Evolutionary conservation across 768 basidiomycete genomes (phyloP).

Genomic region (Mycena rebaudengoi): DNA sequence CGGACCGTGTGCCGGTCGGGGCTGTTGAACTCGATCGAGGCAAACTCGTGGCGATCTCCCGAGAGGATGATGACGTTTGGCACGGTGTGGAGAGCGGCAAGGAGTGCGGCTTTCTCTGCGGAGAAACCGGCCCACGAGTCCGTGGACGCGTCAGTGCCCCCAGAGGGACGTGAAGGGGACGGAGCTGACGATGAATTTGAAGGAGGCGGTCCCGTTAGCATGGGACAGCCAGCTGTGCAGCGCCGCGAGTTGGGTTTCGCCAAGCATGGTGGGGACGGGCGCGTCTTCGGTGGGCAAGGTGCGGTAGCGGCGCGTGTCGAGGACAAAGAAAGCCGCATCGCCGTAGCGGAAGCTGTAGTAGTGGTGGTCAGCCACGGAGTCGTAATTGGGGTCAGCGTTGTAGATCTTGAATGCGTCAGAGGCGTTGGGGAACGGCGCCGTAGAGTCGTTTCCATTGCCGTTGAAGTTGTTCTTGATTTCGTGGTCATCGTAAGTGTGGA

Average conservation of each 20-base stretch:
- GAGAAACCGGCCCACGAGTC: conserved; percentile 78
- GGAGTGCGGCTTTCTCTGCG: conserved; percentile 64
- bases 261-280: conserved; percentile 70
- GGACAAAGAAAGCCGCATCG: conserved; percentile 80
- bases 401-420: conserved; percentile 68
- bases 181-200: conserved; percentile 80
- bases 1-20: conserved; percentile 51
- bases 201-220: conserved; percentile 76
- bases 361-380: conserved; percentile 53
- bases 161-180: conserved; percentile 82
- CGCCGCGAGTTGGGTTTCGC: conserved; percentile 66
- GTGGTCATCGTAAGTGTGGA: conserved; percentile 79
- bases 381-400: conserved; percentile 71
- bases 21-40: conserved; percentile 66
- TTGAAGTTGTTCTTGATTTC: conserved; percentile 77
- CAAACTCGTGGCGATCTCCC: conserved; percentile 85
- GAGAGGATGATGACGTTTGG: conserved; percentile 77
- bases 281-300: conserved; percentile 49
- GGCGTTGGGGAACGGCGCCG: conserved; percentile 65
- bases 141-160: conserved; percentile 64
- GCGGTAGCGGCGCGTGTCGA: conserved; percentile 74
- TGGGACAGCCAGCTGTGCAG: conserved; percentile 69
- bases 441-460: conserved; percentile 63
- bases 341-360: conserved; percentile 73
- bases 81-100: conserved; percentile 67